Percentiles rank a stretch among this genome's conserved stretches.
phyloP scores from a whole-genome alignment of 495 filamentous ascomycete genomes.

The Hyaloscypha bicolor region DNA sequence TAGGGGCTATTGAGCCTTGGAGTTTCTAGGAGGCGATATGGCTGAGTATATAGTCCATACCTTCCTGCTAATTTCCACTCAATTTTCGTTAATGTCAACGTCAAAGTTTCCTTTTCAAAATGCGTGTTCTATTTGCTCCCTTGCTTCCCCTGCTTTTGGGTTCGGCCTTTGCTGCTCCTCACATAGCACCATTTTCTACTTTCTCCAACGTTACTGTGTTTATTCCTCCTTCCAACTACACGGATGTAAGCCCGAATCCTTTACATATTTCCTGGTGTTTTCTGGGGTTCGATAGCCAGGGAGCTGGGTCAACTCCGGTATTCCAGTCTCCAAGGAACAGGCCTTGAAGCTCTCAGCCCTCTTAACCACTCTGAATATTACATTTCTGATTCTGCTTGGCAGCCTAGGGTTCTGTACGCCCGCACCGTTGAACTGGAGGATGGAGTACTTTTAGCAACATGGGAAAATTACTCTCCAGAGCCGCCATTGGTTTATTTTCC shows the following conservation, averaged over 20 bases:
- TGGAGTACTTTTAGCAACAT: conserved; percentile 61
- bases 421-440: conserved; percentile 51
- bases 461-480: conserved; percentile 62
- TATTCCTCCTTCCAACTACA: conserved; percentile 46
- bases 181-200: conserved; percentile 24
- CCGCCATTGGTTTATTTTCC: conserved; percentile 64
- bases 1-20: background rate
- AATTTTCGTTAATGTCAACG: background rate
- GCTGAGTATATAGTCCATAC: background rate
- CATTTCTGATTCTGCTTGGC: too few species aligned
- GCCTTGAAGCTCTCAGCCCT: too few species aligned
- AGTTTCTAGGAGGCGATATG: background rate
- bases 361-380: too few species aligned
- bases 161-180: conserved; percentile 11
- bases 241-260: conserved; percentile 15
- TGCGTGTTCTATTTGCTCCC: conserved; percentile 21
- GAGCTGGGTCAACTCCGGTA: too few species aligned
- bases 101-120: background rate
- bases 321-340: too few species aligned
- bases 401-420: conserved; percentile 52
- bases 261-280: too few species aligned
- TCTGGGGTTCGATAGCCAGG: too few species aligned
- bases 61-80: background rate
- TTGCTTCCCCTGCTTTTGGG: conserved; percentile 15
- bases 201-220: conserved; percentile 39